These are phyloP conservation scores for Zanthoxylum bungeanum DNA, from an alignment of 345 rosid genomes.

Conservation along the genomic window DNA sequence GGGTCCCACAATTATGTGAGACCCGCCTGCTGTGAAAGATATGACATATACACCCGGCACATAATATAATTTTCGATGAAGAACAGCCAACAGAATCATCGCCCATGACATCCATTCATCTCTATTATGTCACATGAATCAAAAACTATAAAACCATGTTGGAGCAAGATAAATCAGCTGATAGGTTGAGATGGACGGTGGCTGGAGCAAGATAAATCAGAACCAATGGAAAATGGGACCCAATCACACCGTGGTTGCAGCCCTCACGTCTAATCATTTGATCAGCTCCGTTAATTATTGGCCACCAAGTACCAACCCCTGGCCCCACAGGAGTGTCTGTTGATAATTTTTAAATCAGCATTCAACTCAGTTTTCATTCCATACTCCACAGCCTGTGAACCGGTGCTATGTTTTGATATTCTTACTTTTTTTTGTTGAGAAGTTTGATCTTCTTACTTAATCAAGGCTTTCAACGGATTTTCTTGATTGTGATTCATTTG, in stretches of 20 bases:
- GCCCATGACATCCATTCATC: background rate
- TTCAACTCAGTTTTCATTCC: background rate
- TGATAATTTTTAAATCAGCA: background rate
- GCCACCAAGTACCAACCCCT: background rate
- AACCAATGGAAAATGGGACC: background rate
- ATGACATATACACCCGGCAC: too few species aligned
- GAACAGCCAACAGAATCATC: too few species aligned
- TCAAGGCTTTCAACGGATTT: background rate
- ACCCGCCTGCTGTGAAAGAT: too few species aligned
- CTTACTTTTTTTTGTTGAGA: background rate
- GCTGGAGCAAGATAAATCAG: background rate
- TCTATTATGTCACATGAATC: slow-evolving; percentile 6
- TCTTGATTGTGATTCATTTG: background rate
- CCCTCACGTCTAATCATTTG: background rate
- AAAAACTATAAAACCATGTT: background rate
- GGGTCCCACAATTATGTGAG: too few species aligned
- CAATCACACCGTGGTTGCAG: background rate
- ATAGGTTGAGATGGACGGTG: background rate
- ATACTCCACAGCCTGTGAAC: background rate
- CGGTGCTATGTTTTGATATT: background rate
- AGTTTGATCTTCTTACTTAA: background rate
- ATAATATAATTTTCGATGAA: too few species aligned
- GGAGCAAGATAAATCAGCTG: too few species aligned
- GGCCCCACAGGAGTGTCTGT: background rate
- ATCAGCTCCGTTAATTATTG: background rate